Evolutionary conservation across 495 filamentous ascomycete species (phyloP).

Genomic region (Massariosphaeria phaeospora): DNA sequence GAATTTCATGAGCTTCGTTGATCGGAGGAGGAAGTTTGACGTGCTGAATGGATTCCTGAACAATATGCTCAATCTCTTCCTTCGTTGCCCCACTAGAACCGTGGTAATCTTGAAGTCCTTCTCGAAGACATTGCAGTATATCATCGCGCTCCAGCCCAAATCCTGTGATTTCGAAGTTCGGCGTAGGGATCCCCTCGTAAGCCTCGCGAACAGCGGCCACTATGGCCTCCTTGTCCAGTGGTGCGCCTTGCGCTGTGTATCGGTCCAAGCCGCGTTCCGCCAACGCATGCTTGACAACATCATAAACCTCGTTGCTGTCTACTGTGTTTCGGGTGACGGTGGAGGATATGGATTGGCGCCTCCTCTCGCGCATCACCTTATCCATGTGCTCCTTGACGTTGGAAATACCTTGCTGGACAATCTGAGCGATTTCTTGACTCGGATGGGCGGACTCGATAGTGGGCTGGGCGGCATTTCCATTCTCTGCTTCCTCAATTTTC

Average conservation of each 20-base stretch:
- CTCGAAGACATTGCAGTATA: slow-evolving; percentile 73
- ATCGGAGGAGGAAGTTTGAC: slow-evolving; percentile 64
- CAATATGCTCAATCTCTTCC: slow-evolving; percentile 71
- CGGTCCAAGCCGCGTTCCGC: slow-evolving; percentile 50
- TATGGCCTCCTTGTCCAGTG: slow-evolving; percentile 64
- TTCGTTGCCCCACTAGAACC: slow-evolving; percentile 56
- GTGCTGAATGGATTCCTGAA: slow-evolving; percentile 75
- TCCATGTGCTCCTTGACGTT: slow-evolving; percentile 80
- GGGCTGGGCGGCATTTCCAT: slow-evolving; percentile 42
- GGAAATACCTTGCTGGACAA: slow-evolving; percentile 71
- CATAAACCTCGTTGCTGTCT: slow-evolving; percentile 75
- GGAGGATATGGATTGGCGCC: slow-evolving; percentile 57
- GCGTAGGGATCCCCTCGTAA: slow-evolving; percentile 87
- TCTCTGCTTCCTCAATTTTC: slow-evolving; percentile 66
- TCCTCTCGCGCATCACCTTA: slow-evolving; percentile 65
- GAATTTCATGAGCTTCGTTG: slow-evolving; percentile 60
- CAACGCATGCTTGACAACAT: slow-evolving; percentile 70
- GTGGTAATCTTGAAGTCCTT: slow-evolving; percentile 72
- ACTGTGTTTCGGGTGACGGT: slow-evolving; percentile 50
- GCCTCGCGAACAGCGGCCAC: slow-evolving; percentile 79
- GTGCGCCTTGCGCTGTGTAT: background rate
- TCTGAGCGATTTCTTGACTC: slow-evolving; percentile 65
- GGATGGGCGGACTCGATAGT: slow-evolving; percentile 49
- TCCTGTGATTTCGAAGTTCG: slow-evolving; percentile 83
- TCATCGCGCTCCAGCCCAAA: slow-evolving; percentile 85